Evolutionary conservation across 345 rosid genomes (phyloP), one percentile per base, ranked within the genome.

Genomic region (Aquilaria yunnanensis): DNA sequence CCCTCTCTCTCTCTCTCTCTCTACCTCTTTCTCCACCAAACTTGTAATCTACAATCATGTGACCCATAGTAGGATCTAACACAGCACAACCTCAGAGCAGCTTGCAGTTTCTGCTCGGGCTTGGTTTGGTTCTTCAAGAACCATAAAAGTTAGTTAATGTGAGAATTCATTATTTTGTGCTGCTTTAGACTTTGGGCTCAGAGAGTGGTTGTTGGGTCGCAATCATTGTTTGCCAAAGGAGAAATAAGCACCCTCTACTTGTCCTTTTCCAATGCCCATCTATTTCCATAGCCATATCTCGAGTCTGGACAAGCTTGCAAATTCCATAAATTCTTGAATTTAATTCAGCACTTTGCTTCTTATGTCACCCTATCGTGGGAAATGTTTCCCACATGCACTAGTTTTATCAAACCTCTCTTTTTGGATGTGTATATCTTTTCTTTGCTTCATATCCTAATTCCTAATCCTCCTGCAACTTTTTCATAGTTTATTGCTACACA

Each of bases 181-280:
- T 64, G 59, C 83, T 76, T 76, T 75, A 78, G 77, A 72, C 79
- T 74, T 73, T 67, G 32, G 71, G 62, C 59, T 55, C 75, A 51
- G 62, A 70, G 43, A 73, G 78, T 77, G 50, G 83, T 77, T 77
- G 86, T 70, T 16, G 61, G 68, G 83, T 82, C 83, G 10, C 74
- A 49, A 61, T 77, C 86, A 68, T 74, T 47, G 51, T 47, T 61
- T 70, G 63, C 77, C 55, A 51, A 71, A 62, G 65, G 55, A 66
- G 70, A 65, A 64, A 67, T 32, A 60, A 54, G 64, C 67, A 57
- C 63, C 54, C 54, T 65, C 29, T 66, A 48, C 54, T 9, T 69
- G 72, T 67, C 74, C 14, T 63, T 77, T 65, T 60, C 63, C 51
- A 52, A 5, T 37, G 23, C 68, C 71, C 63, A 58, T 69, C 64